These are phyloP conservation scores for Fraxinus floribunda DNA, from an alignment of 305 asterid genomes.

Conservation along the genomic window DNA sequence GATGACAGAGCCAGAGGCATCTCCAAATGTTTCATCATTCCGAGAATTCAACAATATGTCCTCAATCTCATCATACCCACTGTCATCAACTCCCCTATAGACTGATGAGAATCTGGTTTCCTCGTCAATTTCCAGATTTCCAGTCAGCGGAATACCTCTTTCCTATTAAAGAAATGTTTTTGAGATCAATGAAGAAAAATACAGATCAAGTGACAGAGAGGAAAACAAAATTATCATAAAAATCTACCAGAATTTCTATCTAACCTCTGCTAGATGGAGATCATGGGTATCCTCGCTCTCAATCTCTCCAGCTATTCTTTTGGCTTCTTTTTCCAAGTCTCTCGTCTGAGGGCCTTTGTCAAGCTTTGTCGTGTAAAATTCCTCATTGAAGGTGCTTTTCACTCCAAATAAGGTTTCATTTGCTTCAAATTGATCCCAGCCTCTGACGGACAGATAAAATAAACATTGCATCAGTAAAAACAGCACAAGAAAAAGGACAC, in stretches of 20 bases:
- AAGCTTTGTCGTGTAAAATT: conserved; percentile 91
- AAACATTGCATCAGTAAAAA: conserved; percentile 12
- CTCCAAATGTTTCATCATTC: conserved; percentile 86
- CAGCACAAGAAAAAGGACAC: conserved; percentile 11
- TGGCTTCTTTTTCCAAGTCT: conserved; percentile 85
- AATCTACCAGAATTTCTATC: conserved; percentile 9
- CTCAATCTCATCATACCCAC: conserved; percentile 75
- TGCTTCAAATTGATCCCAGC: conserved; percentile 96
- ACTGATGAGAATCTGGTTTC: conserved; percentile 90
- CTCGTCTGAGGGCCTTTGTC: conserved; percentile 88
- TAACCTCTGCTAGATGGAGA: conserved; percentile 96
- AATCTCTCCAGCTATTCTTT: conserved; percentile 82
- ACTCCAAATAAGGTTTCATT: conserved; percentile 90
- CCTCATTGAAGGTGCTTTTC: conserved; percentile 91
- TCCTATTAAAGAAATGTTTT: conserved; percentile 51
- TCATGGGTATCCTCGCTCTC: conserved; percentile 94
- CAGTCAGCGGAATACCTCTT: conserved; percentile 76
- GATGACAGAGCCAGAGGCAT: conserved; percentile 42
- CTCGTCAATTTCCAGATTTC: conserved; percentile 73
- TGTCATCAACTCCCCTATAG: conserved; percentile 64
- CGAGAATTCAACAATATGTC: conserved; percentile 58
- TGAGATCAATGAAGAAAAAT: conserved; percentile 6
- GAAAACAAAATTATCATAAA: conserved; percentile 1
- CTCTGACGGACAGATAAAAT: conserved; percentile 42
- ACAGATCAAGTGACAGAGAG: background rate